A percentile compares a stretch with the other conserved stretches of the same genome.
Evolutionary conservation across 1,284 basidiomycete species (phyloP).

Genomic region (Singerocomus inundabilis): DNA sequence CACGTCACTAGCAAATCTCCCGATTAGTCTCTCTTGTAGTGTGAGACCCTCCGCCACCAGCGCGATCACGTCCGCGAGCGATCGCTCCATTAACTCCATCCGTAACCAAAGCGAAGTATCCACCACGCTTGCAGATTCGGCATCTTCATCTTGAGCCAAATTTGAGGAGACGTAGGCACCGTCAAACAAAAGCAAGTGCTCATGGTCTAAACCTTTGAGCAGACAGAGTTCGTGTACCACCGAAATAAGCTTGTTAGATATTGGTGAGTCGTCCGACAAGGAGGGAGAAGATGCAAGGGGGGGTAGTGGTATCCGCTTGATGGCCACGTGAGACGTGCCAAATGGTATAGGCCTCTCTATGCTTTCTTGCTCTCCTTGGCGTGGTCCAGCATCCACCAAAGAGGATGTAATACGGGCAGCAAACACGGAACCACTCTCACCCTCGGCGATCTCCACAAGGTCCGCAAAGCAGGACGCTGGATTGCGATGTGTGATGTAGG

Average conservation of each 20-base stretch:
- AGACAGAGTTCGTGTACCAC: slow-evolving; percentile 57
- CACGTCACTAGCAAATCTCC: slow-evolving; percentile 72
- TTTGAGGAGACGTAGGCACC: slow-evolving; percentile 61
- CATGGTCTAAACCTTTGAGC: slow-evolving; percentile 54
- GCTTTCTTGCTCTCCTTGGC: slow-evolving; percentile 16
- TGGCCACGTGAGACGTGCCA: slow-evolving; percentile 54
- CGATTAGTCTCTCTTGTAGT: slow-evolving; percentile 63
- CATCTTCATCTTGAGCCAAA: slow-evolving; percentile 42
- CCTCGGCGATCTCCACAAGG: slow-evolving; percentile 73
- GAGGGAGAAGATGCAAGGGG: slow-evolving; percentile 33
- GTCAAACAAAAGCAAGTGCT: slow-evolving; percentile 64
- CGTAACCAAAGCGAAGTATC: slow-evolving; percentile 66
- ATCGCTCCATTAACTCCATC: slow-evolving; percentile 85
- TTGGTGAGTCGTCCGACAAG: slow-evolving; percentile 28
- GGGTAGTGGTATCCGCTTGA: slow-evolving; percentile 66
- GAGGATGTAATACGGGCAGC: slow-evolving; percentile 50
- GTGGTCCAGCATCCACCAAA: slow-evolving; percentile 31
- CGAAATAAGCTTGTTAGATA: slow-evolving; percentile 60
- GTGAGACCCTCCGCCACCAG: slow-evolving; percentile 58
- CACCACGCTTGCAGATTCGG: slow-evolving; percentile 1
- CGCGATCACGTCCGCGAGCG: slow-evolving; percentile 72
- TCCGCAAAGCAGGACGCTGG: slow-evolving; percentile 62
- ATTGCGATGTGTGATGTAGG: slow-evolving; percentile 63
- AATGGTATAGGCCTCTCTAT: slow-evolving; percentile 17
- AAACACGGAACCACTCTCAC: slow-evolving; percentile 73